Conservation (phyloP, 371 early-diverging fungal species). For the Mucor piriformis region DNA sequence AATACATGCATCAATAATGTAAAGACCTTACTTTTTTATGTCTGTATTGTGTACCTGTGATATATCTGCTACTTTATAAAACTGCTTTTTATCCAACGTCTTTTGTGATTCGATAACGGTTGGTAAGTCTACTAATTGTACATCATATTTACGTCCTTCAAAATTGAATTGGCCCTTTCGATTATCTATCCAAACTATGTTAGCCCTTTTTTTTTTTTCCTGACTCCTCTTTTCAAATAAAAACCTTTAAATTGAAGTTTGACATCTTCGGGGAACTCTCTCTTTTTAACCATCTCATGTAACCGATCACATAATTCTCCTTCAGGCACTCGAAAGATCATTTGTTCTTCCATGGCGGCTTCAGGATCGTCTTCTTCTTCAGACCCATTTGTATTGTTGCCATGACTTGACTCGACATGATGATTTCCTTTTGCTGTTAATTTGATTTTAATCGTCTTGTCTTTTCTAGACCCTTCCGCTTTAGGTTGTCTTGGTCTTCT, state of each 20-base stretch:
- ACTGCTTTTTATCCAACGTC: slow-evolving; percentile 92
- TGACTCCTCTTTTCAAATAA: neutral
- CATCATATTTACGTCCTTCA: slow-evolving; percentile 59
- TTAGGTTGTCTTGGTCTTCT: slow-evolving; percentile 22
- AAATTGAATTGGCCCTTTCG: slow-evolving; percentile 73
- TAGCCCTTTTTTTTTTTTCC: neutral
- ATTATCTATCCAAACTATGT: slow-evolving; percentile 55
- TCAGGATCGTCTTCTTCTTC: slow-evolving; percentile 66
- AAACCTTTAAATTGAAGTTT: slow-evolving; percentile 66
- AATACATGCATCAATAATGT: too few relatives aligned
- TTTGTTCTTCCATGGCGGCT: slow-evolving; percentile 73
- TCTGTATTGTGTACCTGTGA: slow-evolving; percentile 69
- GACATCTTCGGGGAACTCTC: slow-evolving; percentile 72
- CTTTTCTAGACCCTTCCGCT: slow-evolving; percentile 20
- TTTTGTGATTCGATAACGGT: slow-evolving; percentile 97
- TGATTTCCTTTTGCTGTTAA: slow-evolving; percentile 29
- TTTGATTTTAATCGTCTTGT: slow-evolving; percentile 40
- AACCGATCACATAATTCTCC: slow-evolving; percentile 65
- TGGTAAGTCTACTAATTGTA: slow-evolving; percentile 90
- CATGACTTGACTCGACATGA: neutral
- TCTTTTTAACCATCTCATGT: slow-evolving; percentile 66
- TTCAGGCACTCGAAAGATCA: slow-evolving; percentile 80
- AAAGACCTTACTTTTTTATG: too few relatives aligned
- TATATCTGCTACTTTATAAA: slow-evolving; percentile 98
- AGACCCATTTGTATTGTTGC: neutral